Conservation (phyloP, 352 stramenopile genomes). For the Phytophthora sp. region DNA sequence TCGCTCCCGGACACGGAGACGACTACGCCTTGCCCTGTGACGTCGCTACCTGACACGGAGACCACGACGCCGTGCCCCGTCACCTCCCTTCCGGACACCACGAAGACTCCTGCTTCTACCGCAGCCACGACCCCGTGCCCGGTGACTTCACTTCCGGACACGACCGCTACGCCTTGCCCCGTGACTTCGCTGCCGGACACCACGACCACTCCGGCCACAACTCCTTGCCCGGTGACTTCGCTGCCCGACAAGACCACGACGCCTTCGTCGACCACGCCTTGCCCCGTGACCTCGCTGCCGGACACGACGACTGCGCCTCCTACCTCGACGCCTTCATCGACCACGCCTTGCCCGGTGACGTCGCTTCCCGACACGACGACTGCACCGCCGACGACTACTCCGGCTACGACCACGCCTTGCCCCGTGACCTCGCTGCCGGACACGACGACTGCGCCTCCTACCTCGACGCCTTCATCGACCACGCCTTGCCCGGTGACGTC, state of each 20-base stretch:
- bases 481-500: background rate
- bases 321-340: too few species aligned
- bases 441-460: background rate
- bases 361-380: background rate
- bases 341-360: background rate
- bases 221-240: too few species aligned
- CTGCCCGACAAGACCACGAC: too few species aligned
- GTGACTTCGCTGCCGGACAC: background rate
- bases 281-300: too few species aligned
- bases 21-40: conserved; percentile 5
- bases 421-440: background rate
- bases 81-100: conserved; percentile 1
- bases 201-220: background rate
- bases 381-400: background rate
- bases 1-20: conserved; percentile 1
- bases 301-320: too few species aligned
- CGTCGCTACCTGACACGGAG: conserved; percentile 8
- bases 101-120: background rate
- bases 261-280: too few species aligned
- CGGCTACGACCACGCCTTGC: background rate
- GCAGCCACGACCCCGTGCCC: background rate
- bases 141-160: background rate
- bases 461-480: background rate
- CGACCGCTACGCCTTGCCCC: background rate
- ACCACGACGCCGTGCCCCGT: background rate